These are phyloP conservation scores for Westerdykella ornata DNA, from an alignment of 2,329 filamentous ascomycete genomes.

Conservation along the genomic window DNA sequence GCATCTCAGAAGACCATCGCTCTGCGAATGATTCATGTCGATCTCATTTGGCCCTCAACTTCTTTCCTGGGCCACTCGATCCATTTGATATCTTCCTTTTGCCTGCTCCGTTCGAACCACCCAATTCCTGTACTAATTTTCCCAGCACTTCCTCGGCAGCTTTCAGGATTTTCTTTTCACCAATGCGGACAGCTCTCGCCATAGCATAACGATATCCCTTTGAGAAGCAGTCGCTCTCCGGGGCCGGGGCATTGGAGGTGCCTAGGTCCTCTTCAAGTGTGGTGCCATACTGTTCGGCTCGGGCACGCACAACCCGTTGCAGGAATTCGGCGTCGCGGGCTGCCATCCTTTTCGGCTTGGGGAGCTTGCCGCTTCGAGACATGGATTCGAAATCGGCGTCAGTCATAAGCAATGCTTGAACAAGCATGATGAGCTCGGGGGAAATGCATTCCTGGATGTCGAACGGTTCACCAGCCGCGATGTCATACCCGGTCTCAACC, in stretches of 20 bases:
- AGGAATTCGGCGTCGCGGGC: slow-evolving; percentile 38
- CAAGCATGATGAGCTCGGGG: slow-evolving; percentile 39
- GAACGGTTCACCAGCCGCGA: slow-evolving; percentile 31
- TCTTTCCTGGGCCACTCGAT: slow-evolving; percentile 15
- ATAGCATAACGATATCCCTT: slow-evolving; percentile 42
- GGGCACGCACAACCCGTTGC: slow-evolving; percentile 33
- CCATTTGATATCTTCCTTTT: slow-evolving; percentile 25
- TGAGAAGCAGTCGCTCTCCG: slow-evolving; percentile 6
- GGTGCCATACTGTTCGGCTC: slow-evolving; percentile 48
- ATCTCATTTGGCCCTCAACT: too few relatives aligned
- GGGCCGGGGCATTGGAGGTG: slow-evolving; percentile 39
- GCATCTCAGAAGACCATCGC: too few relatives aligned
- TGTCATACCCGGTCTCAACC: slow-evolving; percentile 67
- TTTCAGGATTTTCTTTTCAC: slow-evolving; percentile 63
- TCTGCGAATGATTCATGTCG: too few relatives aligned
- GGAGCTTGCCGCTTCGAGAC: slow-evolving; percentile 39
- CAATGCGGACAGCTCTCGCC: slow-evolving; percentile 61
- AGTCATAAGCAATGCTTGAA: slow-evolving; percentile 42
- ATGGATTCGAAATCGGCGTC: slow-evolving; percentile 38
- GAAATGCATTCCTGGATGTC: slow-evolving; percentile 34
- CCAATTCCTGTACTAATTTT: slow-evolving; percentile 28
- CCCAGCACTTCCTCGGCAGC: slow-evolving; percentile 42
- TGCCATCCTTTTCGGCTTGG: slow-evolving; percentile 39
- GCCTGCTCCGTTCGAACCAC: slow-evolving; percentile 4
- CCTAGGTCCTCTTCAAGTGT: slow-evolving; percentile 49